Evolutionary conservation across 306 rosid species (phyloP), one percentile per base, ranked within the genome.

Genomic region (Rosa chinensis): DNA sequence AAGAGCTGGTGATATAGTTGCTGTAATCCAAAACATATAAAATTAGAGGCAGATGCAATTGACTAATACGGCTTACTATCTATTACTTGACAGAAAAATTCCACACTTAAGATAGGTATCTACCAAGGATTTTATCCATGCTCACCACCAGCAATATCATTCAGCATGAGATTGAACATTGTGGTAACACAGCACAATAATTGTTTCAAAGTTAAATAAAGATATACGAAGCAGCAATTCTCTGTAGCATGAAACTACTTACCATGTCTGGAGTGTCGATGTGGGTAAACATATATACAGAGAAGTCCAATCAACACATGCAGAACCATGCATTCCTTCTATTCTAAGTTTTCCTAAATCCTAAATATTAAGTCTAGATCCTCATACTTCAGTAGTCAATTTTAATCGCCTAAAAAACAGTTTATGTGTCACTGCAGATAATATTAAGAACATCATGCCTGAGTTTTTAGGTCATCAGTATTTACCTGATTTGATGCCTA

Each of bases 1-100:
- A 77, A 94, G 96, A 74, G 92, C 91, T 5, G 97, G 92, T 79
- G 98, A 90, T 89, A 96, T 88, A 79, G 88, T 81, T 74, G 92
- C 97, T 93, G 93, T 77, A 81, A 75, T 74, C 47, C 81, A 80
- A 63, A 71, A 81, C 59, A 43, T 20, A 77, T 6, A 74, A 39
- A 73, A 81, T 56, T 44, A 79, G 64, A 39, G 66, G 74, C 53
- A 39, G 70, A 81, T 70, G 73, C 66, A 76, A 70, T 48, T 66
- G 28, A 61, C 73, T 43, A 64, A 3, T 32, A 50, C 66, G 75
- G 59, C 4, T 64, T n/a, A 8, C 70, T 45, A 25, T 61, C 42
- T 5, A 74, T 43, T 32, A 59, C 55, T 37, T 44, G 20, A 59
- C 44, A 59, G 70, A 75, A 21, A 12, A 14, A 8, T 39, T 55